Base-by-base conservation (phyloP, 2,329 filamentous ascomycete species). In the Xylariomycetidae sp. region DNA sequence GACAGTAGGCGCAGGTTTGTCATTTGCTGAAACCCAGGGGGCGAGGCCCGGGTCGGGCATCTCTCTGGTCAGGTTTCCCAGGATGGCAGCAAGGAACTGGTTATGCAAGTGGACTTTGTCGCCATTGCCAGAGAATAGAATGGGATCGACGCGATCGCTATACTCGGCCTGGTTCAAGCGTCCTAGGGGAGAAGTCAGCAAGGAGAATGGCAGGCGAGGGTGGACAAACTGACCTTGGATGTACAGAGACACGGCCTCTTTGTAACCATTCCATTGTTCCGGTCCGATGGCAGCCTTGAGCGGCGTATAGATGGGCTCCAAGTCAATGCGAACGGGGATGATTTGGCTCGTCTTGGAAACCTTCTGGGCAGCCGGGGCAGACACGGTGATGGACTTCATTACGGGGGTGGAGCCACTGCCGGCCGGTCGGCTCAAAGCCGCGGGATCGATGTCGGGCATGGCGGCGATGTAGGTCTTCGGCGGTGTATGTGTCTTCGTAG, bases 371-470 rank as follows among this genome's bases (percentile, higher is more conserved):
- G 65, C 60, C 2, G 70, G 60, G 2, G 67, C 63, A 24, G 71
- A 67, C 35, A 74, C 65, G 27, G 68, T 68, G 46, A 80, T 68
- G 31, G 73, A 64, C 53, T 80, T 80, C 27, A 81, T 58, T 25
- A 76, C 65, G 39, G 78, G 75, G 5, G 76, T 79, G 28, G 74
- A 67, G 35, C 78, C 65, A 57, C 62, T 70, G 55, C 71, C 57
- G 29, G 74, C 61, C 41, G 75, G 72, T 52, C 76, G 74, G 67
- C 76, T 80, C 50, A 82, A 60, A 44, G 78, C 76, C 64, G 78
- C 76, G 52, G 78, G 78, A 65, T 82, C 78, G 63, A 82, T 82
- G 63, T 82, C 78, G 50, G 77, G 76, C 77, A 82, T 82, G 46
- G 44, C 42, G 49, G 43, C 43, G 36, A 39, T 50, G 47, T 40